Evolutionary conservation across 176 grass and related monocot species (phyloP).

Genomic region (Musa schizocarpa): DNA sequence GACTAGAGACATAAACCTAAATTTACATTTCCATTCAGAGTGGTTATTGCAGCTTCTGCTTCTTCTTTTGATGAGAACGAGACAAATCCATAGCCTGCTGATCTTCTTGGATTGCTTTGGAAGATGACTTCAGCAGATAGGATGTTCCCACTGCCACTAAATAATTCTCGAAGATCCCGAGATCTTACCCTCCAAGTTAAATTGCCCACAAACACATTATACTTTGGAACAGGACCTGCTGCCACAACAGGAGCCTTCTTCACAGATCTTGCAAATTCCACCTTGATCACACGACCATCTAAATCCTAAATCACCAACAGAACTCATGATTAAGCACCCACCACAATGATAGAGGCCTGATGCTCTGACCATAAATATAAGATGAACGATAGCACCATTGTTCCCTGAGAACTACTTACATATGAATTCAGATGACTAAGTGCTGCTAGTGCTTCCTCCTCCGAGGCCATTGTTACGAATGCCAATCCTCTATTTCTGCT

Average conservation of each 20-base stretch:
- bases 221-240: conserved; percentile 21
- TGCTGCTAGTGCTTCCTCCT: conserved; percentile 65
- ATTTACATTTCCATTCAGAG: conserved; percentile 59
- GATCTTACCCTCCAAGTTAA: conserved; percentile 67
- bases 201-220: conserved; percentile 76
- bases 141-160: conserved; percentile 40
- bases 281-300: conserved; percentile 59
- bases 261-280: conserved; percentile 65
- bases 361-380: background rate
- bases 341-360: conserved; percentile 4
- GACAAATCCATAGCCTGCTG: conserved; percentile 83
- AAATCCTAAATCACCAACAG: conserved; percentile 40
- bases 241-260: conserved; percentile 42
- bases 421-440: conserved; percentile 44
- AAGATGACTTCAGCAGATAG: conserved; percentile 76
- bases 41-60: conserved; percentile 64
- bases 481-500: conserved; percentile 86
- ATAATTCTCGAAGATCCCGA: conserved; percentile 63
- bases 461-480: conserved; percentile 84
- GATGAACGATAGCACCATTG: background rate
- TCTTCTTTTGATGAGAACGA: conserved; percentile 73
- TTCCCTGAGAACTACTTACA: conserved; percentile 52
- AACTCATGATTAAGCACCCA: conserved; percentile 4
- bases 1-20: background rate
- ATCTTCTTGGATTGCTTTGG: conserved; percentile 66